These are phyloP conservation scores for Streptanthus diversifolius DNA, from an alignment of 345 rosid genomes.

Conservation along the genomic window DNA sequence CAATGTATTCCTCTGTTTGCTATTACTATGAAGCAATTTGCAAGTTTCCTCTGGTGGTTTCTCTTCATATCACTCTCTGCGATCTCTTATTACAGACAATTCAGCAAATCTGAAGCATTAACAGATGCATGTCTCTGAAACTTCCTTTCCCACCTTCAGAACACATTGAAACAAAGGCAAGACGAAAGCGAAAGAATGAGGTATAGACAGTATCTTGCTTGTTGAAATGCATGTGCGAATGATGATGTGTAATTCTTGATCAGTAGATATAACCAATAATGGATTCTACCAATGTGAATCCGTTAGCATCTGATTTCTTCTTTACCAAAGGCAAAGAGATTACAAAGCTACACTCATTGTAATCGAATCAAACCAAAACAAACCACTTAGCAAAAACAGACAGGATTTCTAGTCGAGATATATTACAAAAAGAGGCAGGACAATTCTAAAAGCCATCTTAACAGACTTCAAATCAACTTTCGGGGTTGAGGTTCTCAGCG, in stretches of 20 bases:
- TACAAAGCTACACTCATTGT: background rate
- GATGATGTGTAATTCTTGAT: background rate
- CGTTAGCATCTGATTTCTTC: background rate
- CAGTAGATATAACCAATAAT: background rate
- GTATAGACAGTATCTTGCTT: background rate
- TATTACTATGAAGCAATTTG: too few relatives aligned
- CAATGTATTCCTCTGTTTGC: too few relatives aligned
- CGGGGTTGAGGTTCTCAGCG: constrained; percentile 34
- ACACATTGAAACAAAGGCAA: background rate
- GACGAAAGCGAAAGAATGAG: background rate
- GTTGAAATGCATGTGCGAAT: background rate
- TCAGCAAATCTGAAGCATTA: background rate
- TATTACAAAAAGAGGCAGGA: constrained; percentile 8
- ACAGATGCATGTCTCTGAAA: background rate
- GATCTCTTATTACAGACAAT: background rate
- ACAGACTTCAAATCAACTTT: background rate
- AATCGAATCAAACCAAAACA: background rate
- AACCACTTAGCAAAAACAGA: background rate
- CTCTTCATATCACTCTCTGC: background rate
- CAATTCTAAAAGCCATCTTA: background rate
- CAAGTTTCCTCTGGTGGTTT: background rate
- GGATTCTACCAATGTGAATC: background rate
- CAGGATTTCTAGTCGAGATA: background rate
- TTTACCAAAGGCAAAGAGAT: background rate
- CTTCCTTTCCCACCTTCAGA: background rate